Base-by-base conservation (phyloP, 169 alveolate genomes). In the Plasmodium inui region DNA sequence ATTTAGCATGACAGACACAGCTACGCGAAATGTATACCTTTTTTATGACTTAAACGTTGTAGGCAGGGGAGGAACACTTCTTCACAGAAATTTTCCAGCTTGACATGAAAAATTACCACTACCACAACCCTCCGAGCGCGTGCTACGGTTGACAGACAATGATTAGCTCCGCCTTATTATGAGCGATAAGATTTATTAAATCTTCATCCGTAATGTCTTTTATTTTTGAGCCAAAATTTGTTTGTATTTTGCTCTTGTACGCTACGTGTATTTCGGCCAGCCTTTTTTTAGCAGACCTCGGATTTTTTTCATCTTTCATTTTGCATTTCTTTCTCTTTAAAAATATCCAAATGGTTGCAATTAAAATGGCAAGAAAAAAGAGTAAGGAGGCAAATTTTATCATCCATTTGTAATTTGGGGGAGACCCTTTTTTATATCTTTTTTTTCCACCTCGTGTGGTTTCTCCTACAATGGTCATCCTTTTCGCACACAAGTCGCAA, bases 231-330 rank as follows among this genome's bases (percentile, higher is more conserved):
- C 92, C 83, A 84, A 73, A 19, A 46, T 84, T 84, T 84, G 82
- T 84, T 84, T 84, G 92, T 84, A 84, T 50, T 44, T 84, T 84
- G 39, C 44, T 84, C 73, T 72, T 71, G 78, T 84, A 84, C 28
- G 74, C 82, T n/a, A 84, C 82, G 50, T 84, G 92, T 72, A 84
- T 84, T 84, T 84, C 71, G 53, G 92, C 84, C 3, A 84, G 92
- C 55, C 83, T 84, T 22, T 84, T 83, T 22, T 81, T 53, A n/a
- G 39, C 32, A 81, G 6, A 8, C 41, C n/a, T 81, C 22, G 32
- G 41, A 41, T 41, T 79, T 79, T 79, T 26, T 79, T 46, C 19
- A 14, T 14, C 61, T 72, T 84, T 84, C 22, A 44, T 72, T 22
- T 53, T 53, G 30, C 74, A 46, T 84, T 84, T 73, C 76, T 74